Percentiles rank a stretch among this genome's conserved stretches.
These are phyloP conservation scores for Udeniomyces megalosporus DNA, from an alignment of 768 basidiomycete genomes.

Conservation along the genomic window DNA sequence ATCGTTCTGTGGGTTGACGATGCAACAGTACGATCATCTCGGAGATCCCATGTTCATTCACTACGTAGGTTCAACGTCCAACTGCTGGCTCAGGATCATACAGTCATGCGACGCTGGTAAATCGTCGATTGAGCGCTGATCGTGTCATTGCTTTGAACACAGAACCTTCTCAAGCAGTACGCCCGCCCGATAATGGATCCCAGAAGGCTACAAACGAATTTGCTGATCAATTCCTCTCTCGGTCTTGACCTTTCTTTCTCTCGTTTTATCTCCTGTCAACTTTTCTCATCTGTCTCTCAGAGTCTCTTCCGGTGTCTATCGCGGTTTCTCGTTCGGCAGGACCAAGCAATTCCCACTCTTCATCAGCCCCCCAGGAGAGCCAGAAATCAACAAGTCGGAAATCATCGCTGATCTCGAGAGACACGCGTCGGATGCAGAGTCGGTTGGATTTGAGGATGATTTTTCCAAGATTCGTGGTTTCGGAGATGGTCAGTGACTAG, in stretches of 20 bases:
- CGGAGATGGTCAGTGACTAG: background rate
- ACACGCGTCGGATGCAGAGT: background rate
- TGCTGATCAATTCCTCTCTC: background rate
- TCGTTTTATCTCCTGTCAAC: constrained; percentile 18
- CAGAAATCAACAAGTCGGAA: background rate
- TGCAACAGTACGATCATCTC: constrained; percentile 30
- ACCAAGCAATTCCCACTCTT: constrained; percentile 15
- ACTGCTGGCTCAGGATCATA: too few relatives aligned
- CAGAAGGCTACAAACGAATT: background rate
- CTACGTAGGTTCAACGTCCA: too few relatives aligned
- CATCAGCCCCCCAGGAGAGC: background rate
- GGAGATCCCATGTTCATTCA: constrained; percentile 23
- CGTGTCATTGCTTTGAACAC: too few relatives aligned
- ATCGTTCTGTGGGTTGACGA: constrained; percentile 16
- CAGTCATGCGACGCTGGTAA: too few relatives aligned
- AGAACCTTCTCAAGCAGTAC: too few relatives aligned
- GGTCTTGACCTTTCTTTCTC: constrained; percentile 13
- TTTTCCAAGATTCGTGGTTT: background rate
- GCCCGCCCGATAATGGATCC: too few relatives aligned
- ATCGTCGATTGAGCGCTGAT: too few relatives aligned
- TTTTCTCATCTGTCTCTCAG: constrained; percentile 21
- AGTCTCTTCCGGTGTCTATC: constrained; percentile 20
- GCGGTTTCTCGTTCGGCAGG: constrained; percentile 23
- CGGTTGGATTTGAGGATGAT: too few relatives aligned
- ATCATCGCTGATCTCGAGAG: background rate